Evolutionary conservation across 495 filamentous ascomycete genomes (phyloP).

Genomic region (Arthonia radiata): DNA sequence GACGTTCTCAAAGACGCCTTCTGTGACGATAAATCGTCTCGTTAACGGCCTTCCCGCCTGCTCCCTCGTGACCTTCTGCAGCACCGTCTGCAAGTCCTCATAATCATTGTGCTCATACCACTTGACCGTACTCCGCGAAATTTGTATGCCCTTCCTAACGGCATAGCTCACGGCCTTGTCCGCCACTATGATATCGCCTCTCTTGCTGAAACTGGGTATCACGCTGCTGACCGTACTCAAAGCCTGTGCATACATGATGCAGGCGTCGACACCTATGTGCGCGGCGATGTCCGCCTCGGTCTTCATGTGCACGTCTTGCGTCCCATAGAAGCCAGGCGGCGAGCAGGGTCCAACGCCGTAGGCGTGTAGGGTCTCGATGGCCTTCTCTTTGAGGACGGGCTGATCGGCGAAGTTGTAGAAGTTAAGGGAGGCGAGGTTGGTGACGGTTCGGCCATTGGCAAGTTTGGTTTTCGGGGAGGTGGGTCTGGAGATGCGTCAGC

Average conservation of each 20-base stretch:
- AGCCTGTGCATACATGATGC: slow-evolving; percentile 84
- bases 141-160: slow-evolving; percentile 81
- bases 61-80: slow-evolving; percentile 67
- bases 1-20: slow-evolving; percentile 76
- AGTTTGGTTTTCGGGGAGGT: slow-evolving; percentile 79
- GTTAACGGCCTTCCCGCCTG: slow-evolving; percentile 75
- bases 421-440: slow-evolving; percentile 80
- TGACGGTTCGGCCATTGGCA: slow-evolving; percentile 67
- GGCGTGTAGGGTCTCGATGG: slow-evolving; percentile 72
- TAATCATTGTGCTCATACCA: slow-evolving; percentile 97
- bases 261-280: slow-evolving; percentile 61
- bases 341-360: slow-evolving; percentile 95
- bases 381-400: slow-evolving; percentile 78
- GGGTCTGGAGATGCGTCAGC: slow-evolving; percentile 30
- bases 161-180: slow-evolving; percentile 86
- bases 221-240: slow-evolving; percentile 88
- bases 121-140: slow-evolving; percentile 63
- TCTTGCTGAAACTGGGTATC: slow-evolving; percentile 87
- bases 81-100: slow-evolving; percentile 69
- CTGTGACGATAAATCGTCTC: slow-evolving; percentile 83
- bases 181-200: slow-evolving; percentile 95
- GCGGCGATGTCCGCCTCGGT: slow-evolving; percentile 82
- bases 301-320: slow-evolving; percentile 95
- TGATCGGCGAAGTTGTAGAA: slow-evolving; percentile 92
- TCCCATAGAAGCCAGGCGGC: slow-evolving; percentile 93